These are phyloP conservation scores for Aotearoamyces nothofagi DNA, from an alignment of 2,329 filamentous ascomycete species.

Conservation along the genomic window DNA sequence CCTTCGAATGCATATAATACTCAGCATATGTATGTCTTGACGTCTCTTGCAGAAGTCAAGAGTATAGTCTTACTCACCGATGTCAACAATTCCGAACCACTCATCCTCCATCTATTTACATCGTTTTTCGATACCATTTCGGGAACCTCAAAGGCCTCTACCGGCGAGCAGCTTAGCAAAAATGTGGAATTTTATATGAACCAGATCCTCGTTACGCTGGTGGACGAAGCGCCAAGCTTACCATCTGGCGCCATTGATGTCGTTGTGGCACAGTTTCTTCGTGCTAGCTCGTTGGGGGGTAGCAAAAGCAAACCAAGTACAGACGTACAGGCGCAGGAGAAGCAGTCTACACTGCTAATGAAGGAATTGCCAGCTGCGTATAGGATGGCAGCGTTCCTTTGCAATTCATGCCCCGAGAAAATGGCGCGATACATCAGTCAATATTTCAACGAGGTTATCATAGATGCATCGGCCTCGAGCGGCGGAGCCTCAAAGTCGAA, in stretches of 20 bases:
- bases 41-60: constrained; percentile 82
- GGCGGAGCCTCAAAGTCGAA: constrained; percentile 29
- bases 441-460: constrained; percentile 93
- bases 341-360: constrained; percentile 68
- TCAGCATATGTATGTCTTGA: constrained; percentile 83
- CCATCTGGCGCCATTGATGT: constrained; percentile 76
- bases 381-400: constrained; percentile 90
- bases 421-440: constrained; percentile 91
- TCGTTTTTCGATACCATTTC: constrained; percentile 87
- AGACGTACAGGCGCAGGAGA: constrained; percentile 46
- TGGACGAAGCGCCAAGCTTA: constrained; percentile 71
- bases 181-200: constrained; percentile 91
- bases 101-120: constrained; percentile 71
- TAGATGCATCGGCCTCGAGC: constrained; percentile 59
- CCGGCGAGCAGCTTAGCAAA: constrained; percentile 74
- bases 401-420: constrained; percentile 76
- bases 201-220: constrained; percentile 65
- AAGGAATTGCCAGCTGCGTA: constrained; percentile 88
- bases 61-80: constrained; percentile 87
- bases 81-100: constrained; percentile 63
- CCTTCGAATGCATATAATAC: constrained; percentile 81
- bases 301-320: constrained; percentile 34
- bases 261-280: constrained; percentile 88
- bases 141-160: constrained; percentile 54
- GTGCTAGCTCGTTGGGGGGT: constrained; percentile 57